A percentile compares a stretch with the other conserved stretches of the same genome.
These are phyloP conservation scores for Trichoderma guizhouense DNA, from an alignment of 2,329 filamentous ascomycete genomes.

Conservation along the genomic window DNA sequence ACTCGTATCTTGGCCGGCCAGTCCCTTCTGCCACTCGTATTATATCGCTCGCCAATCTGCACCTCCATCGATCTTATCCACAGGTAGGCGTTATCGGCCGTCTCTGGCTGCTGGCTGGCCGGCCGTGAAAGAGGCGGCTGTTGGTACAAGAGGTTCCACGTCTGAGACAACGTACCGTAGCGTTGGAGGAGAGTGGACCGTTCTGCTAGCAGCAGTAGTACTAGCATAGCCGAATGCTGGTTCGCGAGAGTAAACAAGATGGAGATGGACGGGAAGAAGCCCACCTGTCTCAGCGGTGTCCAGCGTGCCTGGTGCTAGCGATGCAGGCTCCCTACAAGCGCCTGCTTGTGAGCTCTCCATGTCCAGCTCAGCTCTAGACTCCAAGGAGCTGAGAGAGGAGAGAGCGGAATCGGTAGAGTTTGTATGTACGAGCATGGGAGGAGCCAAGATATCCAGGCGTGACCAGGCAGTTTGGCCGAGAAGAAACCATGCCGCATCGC, in stretches of 20 bases:
- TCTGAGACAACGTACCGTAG: neutral
- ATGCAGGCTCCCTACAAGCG: neutral
- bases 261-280: neutral
- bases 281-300: neutral
- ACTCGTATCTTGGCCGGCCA: neutral
- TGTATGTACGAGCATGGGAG: neutral
- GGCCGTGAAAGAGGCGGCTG: neutral
- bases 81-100: neutral
- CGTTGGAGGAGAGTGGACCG: neutral
- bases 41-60: conserved; percentile 16
- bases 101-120: neutral
- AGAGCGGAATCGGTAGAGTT: neutral
- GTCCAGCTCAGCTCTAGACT: neutral
- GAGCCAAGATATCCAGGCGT: neutral
- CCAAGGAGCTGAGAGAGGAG: neutral
- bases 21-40: neutral
- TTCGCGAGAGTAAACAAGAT: neutral
- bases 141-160: conserved; percentile 8
- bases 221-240: conserved; percentile 3
- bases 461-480: conserved; percentile 2
- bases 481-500: neutral
- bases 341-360: neutral
- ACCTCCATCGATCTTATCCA: conserved; percentile 15
- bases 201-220: neutral
- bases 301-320: neutral